Percentiles rank a stretch among this genome's conserved stretches.
Conservation (phyloP, 2,329 filamentous ascomycete species). For the Nemania sp. region DNA sequence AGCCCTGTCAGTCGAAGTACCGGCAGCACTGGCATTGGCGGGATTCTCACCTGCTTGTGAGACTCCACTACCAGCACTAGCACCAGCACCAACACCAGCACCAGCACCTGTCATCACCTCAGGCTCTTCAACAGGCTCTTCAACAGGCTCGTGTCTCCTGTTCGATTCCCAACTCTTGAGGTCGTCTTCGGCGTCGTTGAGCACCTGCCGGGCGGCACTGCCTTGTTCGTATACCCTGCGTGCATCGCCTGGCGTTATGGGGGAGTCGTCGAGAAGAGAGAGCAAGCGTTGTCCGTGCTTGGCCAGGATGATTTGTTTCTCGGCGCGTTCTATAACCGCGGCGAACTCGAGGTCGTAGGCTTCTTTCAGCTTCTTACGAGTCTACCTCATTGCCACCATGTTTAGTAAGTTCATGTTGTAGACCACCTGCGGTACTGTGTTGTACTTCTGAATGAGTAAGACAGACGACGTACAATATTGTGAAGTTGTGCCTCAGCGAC, state of each 20-base stretch:
- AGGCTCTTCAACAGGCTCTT: too few relatives aligned
- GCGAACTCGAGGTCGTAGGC: constrained; percentile 87
- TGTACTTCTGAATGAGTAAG: not conserved
- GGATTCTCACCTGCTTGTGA: constrained; percentile 25
- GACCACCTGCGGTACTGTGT: not conserved
- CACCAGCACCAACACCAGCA: constrained; percentile 4
- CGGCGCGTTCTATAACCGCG: constrained; percentile 90
- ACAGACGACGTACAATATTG: constrained; percentile 72
- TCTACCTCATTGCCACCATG: constrained; percentile 53
- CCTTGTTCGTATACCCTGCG: constrained; percentile 68
- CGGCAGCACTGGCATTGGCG: constrained; percentile 13
- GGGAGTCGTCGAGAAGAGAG: constrained; percentile 83
- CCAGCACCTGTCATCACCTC: too few relatives aligned
- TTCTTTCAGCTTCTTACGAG: constrained; percentile 93
- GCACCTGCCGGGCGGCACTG: constrained; percentile 75
- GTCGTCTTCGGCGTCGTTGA: constrained; percentile 91
- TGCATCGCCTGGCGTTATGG: constrained; percentile 82
- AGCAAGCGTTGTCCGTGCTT: constrained; percentile 86
- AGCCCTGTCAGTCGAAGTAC: constrained; percentile 19
- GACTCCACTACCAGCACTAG: constrained; percentile 1
- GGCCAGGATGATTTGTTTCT: constrained; percentile 94
- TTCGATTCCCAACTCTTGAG: constrained; percentile 69
- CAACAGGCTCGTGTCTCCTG: not conserved
- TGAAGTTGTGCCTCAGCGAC: constrained; percentile 96
- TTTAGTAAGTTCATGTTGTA: constrained; percentile 2